Base-by-base conservation (phyloP, 164 flowering plant species). In the Magnolia changhungtana region DNA sequence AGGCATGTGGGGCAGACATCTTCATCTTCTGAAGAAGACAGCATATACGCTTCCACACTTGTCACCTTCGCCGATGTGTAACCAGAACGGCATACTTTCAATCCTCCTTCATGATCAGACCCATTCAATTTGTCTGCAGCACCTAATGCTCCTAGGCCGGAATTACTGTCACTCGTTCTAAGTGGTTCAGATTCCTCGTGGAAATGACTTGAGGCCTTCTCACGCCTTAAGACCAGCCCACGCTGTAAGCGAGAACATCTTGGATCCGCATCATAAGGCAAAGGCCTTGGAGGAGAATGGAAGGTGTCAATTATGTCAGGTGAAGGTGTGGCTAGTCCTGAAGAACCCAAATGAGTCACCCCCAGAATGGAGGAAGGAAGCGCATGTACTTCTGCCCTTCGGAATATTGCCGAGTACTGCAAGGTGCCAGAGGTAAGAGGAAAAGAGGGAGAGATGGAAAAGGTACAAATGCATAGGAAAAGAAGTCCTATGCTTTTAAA, bases 1-100 rank as follows among this genome's bases (percentile, higher is more conserved):
- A 96, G 97, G 81, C 99, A 96, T 71, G 98, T 96, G 68, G 98
- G 99, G 82, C 99, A 96, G 66, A 94, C 93, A 86, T 93, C 99
- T 82, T 96, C 99, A 24, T 96, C 99, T 73, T 93, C 98, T 20
- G 98, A 83, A 55, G 90, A 85, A 64, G 92, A 76, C 85, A 92
- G 86, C 52, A 89, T 51, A 75, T 85, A 83, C 67, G 85, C 85
- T 83, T 80, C 75, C 67, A 81, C 88, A 78, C 82, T 64, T 14
- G 84, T 66, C 63, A 85, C 21, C 80, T 87, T 89, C 24, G 88
- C 72, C 19, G 83, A 76, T 45, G 88, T 82, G 59, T 84, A 85
- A 78, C 83, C 90, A 23, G 87, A 81, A 72, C 58, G 72, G 37
- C 80, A 74, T 78, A 86, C 87, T 76, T 91, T 89, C 51, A 89